Evolutionary conservation across 1,284 basidiomycete species (phyloP), one percentile per base, ranked within the genome.

Genomic region (Rhodotorula sp.): DNA sequence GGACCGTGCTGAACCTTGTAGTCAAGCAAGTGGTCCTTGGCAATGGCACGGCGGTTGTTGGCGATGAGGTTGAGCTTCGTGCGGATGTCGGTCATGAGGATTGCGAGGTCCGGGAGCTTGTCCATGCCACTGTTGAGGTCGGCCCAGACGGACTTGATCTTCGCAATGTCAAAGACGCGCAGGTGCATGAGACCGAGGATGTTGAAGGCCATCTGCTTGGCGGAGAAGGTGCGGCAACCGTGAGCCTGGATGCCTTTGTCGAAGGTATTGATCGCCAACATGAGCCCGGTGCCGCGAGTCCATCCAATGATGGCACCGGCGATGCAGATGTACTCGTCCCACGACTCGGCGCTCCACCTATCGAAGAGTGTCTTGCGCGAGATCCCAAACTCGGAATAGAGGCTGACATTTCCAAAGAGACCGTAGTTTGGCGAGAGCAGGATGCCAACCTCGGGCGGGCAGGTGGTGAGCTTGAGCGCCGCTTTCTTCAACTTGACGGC

Each of bases 141-240:
- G 62, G 94, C 95, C 94, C 95, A 97, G 79, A 99, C 94, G 12
- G 95, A 95, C 81, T 99, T 95, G 68, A 99, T 95, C 82, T 99
- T 96, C n/a, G 95, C 96, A 79, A 98, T 95, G 81, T 95, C 97
- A 86, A 98, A 98, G 64, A 99, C 87, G n/a, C 98, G 88, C 56
- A 96, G 95, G 81, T 98, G 96, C 93, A 99, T 96, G 60, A 82
- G 86, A 76, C 95, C 96, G 68, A 99, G 89, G 78, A 99, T 93
- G 83, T 98, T 99, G 88, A 99, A 99, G 5, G 95, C 94, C 95
- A 99, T 99, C 84, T 99, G 96, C 84, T 97, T 97, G 61, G 95
- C 91, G 5, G 93, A 96, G 88, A 98, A 99, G 7, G 96, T 99
- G 77, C 95, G 88, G 72, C 96, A 91, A 76, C 96, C 95, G 74